Percentiles rank a stretch among this genome's conserved stretches.
Conservation (phyloP, 2,329 filamentous ascomycete species). For the Fusarium bulbicola region DNA sequence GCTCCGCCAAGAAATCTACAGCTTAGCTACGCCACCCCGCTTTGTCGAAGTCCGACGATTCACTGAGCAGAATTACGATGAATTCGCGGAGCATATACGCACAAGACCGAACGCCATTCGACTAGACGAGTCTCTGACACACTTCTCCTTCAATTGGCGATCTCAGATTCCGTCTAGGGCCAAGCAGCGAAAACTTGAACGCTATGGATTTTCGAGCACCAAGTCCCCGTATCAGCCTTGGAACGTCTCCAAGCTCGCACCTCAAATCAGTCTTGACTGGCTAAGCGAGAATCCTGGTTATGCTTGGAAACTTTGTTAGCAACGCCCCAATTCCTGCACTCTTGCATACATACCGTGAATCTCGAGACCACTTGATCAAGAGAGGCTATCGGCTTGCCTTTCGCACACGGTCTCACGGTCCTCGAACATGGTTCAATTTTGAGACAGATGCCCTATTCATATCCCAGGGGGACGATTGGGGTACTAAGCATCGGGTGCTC, state of each 20-base stretch:
- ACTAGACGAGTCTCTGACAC: background rate
- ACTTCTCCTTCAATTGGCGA: slow-evolving; percentile 2
- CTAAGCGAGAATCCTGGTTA: background rate
- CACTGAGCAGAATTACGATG: background rate
- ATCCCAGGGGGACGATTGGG: background rate
- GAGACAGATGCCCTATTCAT: background rate
- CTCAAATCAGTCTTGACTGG: background rate
- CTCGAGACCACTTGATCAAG: background rate
- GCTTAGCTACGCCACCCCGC: background rate
- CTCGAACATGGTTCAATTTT: slow-evolving; percentile 1
- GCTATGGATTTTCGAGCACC: background rate
- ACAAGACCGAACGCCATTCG: background rate
- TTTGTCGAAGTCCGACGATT: background rate
- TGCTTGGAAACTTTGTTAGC: background rate
- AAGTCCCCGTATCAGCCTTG: background rate
- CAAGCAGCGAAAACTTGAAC: background rate
- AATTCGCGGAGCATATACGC: background rate
- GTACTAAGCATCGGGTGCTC: accelerated
- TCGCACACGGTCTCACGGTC: background rate
- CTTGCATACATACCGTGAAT: background rate
- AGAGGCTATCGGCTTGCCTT: background rate
- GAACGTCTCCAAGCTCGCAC: background rate
- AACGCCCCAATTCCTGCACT: background rate
- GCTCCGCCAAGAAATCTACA: background rate
- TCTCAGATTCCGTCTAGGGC: accelerated